phyloP scores from a whole-genome alignment of 805 yeast species.

The Metschnikowia santaceciliae region DNA sequence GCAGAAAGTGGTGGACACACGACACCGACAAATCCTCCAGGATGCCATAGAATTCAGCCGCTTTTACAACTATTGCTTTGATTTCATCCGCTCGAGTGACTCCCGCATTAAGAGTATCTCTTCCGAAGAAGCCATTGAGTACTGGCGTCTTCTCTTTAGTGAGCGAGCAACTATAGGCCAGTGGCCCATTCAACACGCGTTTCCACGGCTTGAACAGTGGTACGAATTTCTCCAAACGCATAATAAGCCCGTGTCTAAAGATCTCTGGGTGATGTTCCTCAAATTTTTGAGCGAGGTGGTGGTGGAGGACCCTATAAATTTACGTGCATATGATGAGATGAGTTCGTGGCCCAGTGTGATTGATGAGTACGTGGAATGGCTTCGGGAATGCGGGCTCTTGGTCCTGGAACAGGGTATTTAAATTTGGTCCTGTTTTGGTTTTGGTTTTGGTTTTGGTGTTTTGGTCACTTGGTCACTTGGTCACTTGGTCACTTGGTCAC shows the following conservation, averaged over 20 bases:
- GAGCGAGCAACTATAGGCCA: constrained; percentile 2
- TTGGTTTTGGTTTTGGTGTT: too few relatives aligned
- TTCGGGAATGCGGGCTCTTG: constrained; percentile 25
- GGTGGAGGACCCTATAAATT: constrained; percentile 40
- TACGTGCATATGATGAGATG: constrained; percentile 65
- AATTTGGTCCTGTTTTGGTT: too few relatives aligned
- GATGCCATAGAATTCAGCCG: constrained; percentile 45
- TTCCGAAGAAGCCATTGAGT: constrained; percentile 60
- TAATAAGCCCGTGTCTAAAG: constrained; percentile 55
- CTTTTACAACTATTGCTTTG: constrained; percentile 71
- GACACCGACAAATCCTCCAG: constrained; percentile 5
- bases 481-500: too few relatives aligned
- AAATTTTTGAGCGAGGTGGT: constrained; percentile 56
- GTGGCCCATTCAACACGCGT: background rate
- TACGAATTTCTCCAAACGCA: constrained; percentile 46
- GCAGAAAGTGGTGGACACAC: constrained; percentile 24
- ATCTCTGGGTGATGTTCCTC: constrained; percentile 82
- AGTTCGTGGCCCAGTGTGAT: constrained; percentile 92
- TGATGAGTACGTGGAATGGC: constrained; percentile 74
- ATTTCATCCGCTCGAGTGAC: constrained; percentile 57
- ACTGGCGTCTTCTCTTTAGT: constrained; percentile 69
- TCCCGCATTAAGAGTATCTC: constrained; percentile 47
- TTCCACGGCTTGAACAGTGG: constrained; percentile 51
- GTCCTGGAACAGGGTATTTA: background rate
- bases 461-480: too few relatives aligned